phyloP scores from a whole-genome alignment of 2,329 filamentous ascomycete species.

The Sarocladiaceae sp. region DNA sequence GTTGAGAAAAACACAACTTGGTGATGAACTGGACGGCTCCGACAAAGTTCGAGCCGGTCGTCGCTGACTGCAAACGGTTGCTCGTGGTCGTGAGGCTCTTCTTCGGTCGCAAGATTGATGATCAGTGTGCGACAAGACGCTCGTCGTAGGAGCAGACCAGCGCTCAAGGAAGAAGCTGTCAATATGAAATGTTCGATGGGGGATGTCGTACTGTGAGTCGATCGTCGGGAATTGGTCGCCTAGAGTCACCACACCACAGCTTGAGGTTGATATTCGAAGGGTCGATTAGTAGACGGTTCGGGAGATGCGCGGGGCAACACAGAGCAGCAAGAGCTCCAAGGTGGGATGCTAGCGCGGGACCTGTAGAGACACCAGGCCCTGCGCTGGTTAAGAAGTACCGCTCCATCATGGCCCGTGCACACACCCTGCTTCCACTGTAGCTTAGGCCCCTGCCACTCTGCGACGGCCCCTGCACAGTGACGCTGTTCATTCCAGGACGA shows the following conservation, averaged over 20 bases:
- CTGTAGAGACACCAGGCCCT: neutral
- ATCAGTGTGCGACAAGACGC: neutral
- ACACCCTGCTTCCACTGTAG: no score
- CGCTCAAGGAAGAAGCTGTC: neutral
- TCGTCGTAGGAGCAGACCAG: neutral
- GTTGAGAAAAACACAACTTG: no score
- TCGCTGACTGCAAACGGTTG: neutral
- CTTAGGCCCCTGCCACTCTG: no score
- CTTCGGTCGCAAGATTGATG: neutral
- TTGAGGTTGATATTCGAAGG: neutral
- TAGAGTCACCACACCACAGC: neutral
- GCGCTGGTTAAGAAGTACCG: no score
- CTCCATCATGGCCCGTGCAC: neutral
- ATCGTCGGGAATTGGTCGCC: neutral
- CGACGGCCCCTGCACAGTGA: no score
- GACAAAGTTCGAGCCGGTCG: neutral
- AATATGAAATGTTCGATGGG: neutral
- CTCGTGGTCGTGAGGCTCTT: neutral
- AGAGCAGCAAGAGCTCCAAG: neutral
- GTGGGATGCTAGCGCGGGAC: neutral
- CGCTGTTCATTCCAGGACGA: no score
- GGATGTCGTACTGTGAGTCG: neutral
- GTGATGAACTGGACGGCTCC: neutral
- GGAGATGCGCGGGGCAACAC: neutral
- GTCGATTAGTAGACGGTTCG: neutral